Conservation (phyloP, 2,329 filamentous ascomycete genomes). For the Helotiales sp. region DNA sequence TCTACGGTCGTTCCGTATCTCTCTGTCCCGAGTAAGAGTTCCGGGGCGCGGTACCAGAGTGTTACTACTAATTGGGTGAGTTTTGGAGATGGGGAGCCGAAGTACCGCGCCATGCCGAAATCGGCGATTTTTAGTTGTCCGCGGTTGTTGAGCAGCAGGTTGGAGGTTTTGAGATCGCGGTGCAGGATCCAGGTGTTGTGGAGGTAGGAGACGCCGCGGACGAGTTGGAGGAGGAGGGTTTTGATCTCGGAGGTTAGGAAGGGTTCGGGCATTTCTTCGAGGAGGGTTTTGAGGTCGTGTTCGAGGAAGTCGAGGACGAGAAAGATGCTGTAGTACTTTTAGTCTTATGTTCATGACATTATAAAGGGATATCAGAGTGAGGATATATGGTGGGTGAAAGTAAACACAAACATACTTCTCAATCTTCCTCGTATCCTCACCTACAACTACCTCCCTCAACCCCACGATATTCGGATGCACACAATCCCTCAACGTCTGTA, state of each 20-base stretch:
- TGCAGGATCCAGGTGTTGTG: slow-evolving; percentile 91
- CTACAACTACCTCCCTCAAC: slow-evolving; percentile 83
- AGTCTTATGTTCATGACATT: neutral
- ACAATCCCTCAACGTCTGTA: slow-evolving; percentile 84
- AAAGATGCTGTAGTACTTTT: slow-evolving; percentile 67
- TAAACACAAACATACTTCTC: slow-evolving; percentile 54
- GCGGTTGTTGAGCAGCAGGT: slow-evolving; percentile 93
- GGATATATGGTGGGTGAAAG: neutral
- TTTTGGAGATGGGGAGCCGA: slow-evolving; percentile 75
- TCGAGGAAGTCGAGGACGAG: slow-evolving; percentile 97
- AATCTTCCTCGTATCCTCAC: slow-evolving; percentile 59
- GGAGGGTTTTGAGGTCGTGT: slow-evolving; percentile 92
- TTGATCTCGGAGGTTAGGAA: slow-evolving; percentile 94
- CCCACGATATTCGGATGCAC: slow-evolving; percentile 82
- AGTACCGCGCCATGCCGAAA: slow-evolving; percentile 96
- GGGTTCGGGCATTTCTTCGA: slow-evolving; percentile 92
- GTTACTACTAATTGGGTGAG: slow-evolving; percentile 95
- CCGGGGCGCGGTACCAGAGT: slow-evolving; percentile 93
- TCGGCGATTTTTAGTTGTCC: slow-evolving; percentile 95
- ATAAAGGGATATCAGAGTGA: neutral
- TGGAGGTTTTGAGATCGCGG: slow-evolving; percentile 91
- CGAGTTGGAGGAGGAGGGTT: slow-evolving; percentile 83
- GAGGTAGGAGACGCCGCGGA: slow-evolving; percentile 80
- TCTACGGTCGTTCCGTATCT: slow-evolving; percentile 80
- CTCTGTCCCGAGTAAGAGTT: slow-evolving; percentile 81